Conservation (phyloP, 805 yeast species). For the Clavispora fructus region DNA sequence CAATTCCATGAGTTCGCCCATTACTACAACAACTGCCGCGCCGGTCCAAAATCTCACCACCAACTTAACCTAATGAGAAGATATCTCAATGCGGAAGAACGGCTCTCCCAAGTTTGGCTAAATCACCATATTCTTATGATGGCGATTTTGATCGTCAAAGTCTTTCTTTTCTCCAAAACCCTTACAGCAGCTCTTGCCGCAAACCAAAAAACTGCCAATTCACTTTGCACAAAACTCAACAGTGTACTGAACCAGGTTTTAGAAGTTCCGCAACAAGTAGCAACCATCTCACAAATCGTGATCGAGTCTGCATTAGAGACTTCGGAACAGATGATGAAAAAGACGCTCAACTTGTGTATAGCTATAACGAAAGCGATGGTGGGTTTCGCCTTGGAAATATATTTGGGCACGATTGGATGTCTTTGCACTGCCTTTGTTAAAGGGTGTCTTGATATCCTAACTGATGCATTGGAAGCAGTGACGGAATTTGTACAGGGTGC, state of each 20-base stretch:
- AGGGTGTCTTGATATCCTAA: slow-evolving; percentile 55
- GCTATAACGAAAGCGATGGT: slow-evolving; percentile 7
- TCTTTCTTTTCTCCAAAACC: slow-evolving; percentile 50
- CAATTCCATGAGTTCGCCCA: too few relatives aligned
- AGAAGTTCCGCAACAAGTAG: slow-evolving; percentile 53
- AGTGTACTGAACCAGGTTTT: slow-evolving; percentile 16
- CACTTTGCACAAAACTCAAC: slow-evolving; percentile 47
- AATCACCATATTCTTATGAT: slow-evolving; percentile 59
- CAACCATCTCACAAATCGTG: slow-evolving; percentile 49
- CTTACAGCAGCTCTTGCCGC: slow-evolving; percentile 35
- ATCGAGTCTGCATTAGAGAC: slow-evolving; percentile 44
- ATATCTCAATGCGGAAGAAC: slow-evolving; percentile 47
- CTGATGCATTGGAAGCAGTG: slow-evolving; percentile 53
- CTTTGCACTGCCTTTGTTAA: slow-evolving; percentile 67
- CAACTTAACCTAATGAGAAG: slow-evolving; percentile 3
- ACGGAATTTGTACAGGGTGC: slow-evolving; percentile 54
- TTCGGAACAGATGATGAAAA: slow-evolving; percentile 50
- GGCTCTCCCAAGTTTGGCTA: slow-evolving; percentile 60
- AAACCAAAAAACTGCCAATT: slow-evolving; percentile 25
- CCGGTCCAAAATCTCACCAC: neutral
- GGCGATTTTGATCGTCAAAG: slow-evolving; percentile 52
- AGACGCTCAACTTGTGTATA: slow-evolving; percentile 56
- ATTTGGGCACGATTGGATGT: slow-evolving; percentile 85
- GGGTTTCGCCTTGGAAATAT: slow-evolving; percentile 40
- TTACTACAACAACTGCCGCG: too few relatives aligned